Percentiles rank a stretch among this genome's conserved stretches.
Conservation (phyloP, 495 filamentous ascomycete genomes). For the Staphylotrichum tortipilum region DNA sequence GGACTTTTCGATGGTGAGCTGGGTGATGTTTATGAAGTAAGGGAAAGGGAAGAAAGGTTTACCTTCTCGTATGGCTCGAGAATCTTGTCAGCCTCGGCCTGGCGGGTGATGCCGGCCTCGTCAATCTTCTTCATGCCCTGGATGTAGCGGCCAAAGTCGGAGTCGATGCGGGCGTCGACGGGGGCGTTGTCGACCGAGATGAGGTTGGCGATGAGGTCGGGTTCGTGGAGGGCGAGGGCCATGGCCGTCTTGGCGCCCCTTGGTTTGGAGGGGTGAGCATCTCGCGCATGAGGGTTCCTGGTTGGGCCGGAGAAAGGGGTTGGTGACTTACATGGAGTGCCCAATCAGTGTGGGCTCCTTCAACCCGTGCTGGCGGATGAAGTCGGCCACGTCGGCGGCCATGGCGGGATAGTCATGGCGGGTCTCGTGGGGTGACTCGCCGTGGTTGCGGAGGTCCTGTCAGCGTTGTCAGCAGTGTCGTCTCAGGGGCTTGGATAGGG, state of each 20-base stretch:
- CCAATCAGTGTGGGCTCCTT: conserved; percentile 70
- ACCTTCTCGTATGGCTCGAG: conserved; percentile 67
- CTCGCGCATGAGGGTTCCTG: background rate
- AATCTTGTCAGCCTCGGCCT: conserved; percentile 73
- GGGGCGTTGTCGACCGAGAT: conserved; percentile 92
- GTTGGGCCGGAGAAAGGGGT: background rate
- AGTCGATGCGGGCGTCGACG: conserved; percentile 61
- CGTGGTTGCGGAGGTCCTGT: conserved; percentile 92
- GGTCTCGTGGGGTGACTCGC: conserved; percentile 69
- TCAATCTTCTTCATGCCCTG: conserved; percentile 81
- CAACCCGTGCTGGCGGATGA: conserved; percentile 67
- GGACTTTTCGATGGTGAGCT: no score
- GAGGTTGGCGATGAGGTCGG: conserved; percentile 55
- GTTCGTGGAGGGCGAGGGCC: conserved; percentile 66
- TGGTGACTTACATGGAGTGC: conserved; percentile 72
- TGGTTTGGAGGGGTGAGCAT: background rate
- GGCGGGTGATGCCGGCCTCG: conserved; percentile 50
- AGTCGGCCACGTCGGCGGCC: conserved; percentile 77
- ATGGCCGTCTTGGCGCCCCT: conserved; percentile 95
- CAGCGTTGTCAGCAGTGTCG: conserved; percentile 5
- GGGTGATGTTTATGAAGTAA: background rate
- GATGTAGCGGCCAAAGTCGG: conserved; percentile 73
- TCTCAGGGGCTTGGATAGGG: background rate
- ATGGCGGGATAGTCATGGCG: conserved; percentile 77
- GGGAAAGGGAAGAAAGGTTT: conserved; percentile 1